Evolutionary conservation across 495 filamentous ascomycete species (phyloP).

Genomic region (Hyaloscypha variabilis): DNA sequence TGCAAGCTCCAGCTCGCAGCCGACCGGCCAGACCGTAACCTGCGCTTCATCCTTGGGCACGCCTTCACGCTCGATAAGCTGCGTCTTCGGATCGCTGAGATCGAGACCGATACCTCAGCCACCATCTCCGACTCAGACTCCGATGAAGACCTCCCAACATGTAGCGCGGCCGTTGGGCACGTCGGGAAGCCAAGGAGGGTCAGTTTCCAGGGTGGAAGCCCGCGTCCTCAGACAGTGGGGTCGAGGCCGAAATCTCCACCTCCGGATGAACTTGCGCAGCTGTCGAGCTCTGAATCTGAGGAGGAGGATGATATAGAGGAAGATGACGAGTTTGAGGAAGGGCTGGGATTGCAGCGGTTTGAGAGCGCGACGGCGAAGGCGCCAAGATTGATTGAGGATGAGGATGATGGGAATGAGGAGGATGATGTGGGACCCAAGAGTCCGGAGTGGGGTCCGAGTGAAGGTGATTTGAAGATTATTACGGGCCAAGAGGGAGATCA

Average conservation of each 20-base stretch:
- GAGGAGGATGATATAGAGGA: constrained; percentile 15
- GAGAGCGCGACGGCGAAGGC: constrained; percentile 12
- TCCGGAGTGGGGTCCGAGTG: background rate
- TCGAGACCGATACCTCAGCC: constrained; percentile 4
- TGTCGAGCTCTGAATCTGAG: background rate
- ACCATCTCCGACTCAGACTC: background rate
- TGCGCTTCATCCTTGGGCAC: constrained; percentile 25
- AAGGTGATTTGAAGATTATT: constrained; percentile 17
- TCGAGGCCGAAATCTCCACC: constrained; percentile 10
- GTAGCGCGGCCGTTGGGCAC: background rate
- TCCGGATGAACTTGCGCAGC: background rate
- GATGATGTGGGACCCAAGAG: constrained; percentile 5
- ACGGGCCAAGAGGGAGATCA: constrained; percentile 5
- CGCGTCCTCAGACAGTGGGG: background rate
- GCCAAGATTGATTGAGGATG: constrained; percentile 18
- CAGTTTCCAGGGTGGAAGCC: background rate
- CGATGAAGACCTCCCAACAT: background rate
- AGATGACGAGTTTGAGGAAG: constrained; percentile 11
- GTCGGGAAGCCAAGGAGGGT: background rate
- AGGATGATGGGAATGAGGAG: constrained; percentile 1
- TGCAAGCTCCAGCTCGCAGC: constrained; percentile 25
- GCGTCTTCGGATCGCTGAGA: constrained; percentile 12
- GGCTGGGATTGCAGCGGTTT: constrained; percentile 11
- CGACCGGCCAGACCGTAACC: constrained; percentile 21
- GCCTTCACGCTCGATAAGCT: constrained; percentile 24